phyloP scores from a whole-genome alignment of 768 basidiomycete genomes.

The Leccinellum albellum region DNA sequence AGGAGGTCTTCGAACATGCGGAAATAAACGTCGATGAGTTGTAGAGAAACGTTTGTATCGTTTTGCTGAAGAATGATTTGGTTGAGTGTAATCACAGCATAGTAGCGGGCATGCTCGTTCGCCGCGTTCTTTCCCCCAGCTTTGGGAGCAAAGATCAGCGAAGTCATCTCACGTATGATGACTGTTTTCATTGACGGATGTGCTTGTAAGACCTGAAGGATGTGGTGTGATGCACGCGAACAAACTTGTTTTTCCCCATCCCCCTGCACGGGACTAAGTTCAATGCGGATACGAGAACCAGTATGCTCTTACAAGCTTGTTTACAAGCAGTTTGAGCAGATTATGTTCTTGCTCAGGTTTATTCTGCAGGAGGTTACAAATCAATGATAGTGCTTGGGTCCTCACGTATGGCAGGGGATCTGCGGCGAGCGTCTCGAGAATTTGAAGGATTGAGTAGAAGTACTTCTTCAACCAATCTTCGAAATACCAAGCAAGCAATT shows the following conservation, averaged over 20 bases:
- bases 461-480: slow-evolving; percentile 98
- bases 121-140: slow-evolving; percentile 32
- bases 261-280: slow-evolving; percentile 46
- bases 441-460: slow-evolving; percentile 88
- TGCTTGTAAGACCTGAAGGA: slow-evolving; percentile 83
- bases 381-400: slow-evolving; percentile 74
- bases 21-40: slow-evolving; percentile 88
- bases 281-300: not conserved
- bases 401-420: slow-evolving; percentile 88
- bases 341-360: slow-evolving; percentile 99
- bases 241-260: slow-evolving; percentile 86
- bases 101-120: slow-evolving; percentile 82
- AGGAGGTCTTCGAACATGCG: slow-evolving; percentile 89
- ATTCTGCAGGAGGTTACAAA: slow-evolving; percentile 75
- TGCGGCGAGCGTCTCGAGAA: slow-evolving; percentile 80
- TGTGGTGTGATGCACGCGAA: slow-evolving; percentile 84
- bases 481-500: slow-evolving; percentile 82
- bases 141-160: slow-evolving; percentile 53
- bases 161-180: slow-evolving; percentile 80
- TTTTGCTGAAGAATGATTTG: slow-evolving; percentile 72
- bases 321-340: slow-evolving; percentile 83
- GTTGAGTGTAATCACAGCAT: slow-evolving; percentile 90
- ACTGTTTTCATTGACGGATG: slow-evolving; percentile 93
- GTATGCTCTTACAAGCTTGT: slow-evolving; percentile 71
- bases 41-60: slow-evolving; percentile 72